Base-by-base conservation (phyloP, 371 early-diverging fungal species). In the Rhizopus delemar region DNA sequence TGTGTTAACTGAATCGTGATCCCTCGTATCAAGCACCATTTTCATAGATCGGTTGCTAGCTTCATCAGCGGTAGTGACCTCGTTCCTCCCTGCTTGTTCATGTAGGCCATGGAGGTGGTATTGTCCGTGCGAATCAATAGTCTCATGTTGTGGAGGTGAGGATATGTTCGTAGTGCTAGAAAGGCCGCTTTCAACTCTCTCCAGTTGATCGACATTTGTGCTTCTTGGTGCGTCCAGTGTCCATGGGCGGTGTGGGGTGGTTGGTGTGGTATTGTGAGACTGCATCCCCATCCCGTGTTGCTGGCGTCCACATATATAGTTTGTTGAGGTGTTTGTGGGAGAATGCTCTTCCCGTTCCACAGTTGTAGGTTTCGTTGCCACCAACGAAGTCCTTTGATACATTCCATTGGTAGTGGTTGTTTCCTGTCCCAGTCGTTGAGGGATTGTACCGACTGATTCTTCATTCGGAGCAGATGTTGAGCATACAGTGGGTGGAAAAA, bases 191-290 rank as follows among this genome's bases (percentile, higher is more conserved):
- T 60, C 22, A 71, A 38, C 33, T 67, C 68, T 13, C 65, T 50
- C 68, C 63, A 62, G 32, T 67, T 71, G 56, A 71, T 71, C 4
- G 65, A 65, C n/a, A 53, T 41, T 7, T 22, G 41, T 0, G 35
- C 48, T 53, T 70, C 61, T 15, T 54, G 22, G n/a, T 38, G 39
- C 9, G 54, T 48, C 61, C 61, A 60, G 16, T 33, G 22, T 3
- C 55, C 61, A 32, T 53, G 55, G 2, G 49, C 6, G 3, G 38
- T 22, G 2, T 5, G 41, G n/a, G n/a, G n/a, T n/a, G n/a, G n/a
- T n/a, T n/a, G n/a, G n/a, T n/a, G n/a, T n/a, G n/a, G n/a, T 15
- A 29, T 12, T 11, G 51, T 36, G 35, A 3, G 29, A 5, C 31
- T 51, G 11, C 57, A 59, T 4, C 63, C 66, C 62, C 62, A 68